Base-by-base conservation (phyloP, 345 rosid species). In the Isatis tinctoria region DNA sequence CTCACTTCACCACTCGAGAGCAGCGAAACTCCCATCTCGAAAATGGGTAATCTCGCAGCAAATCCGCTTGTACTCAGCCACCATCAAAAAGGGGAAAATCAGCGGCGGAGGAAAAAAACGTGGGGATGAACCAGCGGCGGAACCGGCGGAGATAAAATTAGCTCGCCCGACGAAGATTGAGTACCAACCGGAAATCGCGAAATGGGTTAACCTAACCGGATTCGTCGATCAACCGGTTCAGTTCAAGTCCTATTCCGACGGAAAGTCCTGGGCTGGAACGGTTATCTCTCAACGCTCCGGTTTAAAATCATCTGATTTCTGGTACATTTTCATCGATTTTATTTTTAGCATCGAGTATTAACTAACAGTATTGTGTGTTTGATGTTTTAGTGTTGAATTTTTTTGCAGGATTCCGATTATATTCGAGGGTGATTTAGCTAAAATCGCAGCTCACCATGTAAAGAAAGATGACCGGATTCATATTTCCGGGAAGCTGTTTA, bases 341-440 rank as follows among this genome's bases (percentile, higher is more conserved):
- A n/a, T 18, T 8, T 0, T 3, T 45, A 47, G 1, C 36, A 51
- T 5, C n/a, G n/a, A n/a, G n/a, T n/a, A n/a, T n/a, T n/a, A n/a
- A n/a, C n/a, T 35, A 0, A 4, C 2, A 10, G 26, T 52, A 8
- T 14, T 1, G 2, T 26, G 32, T 27, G 16, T 49, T 35, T 56
- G 72, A 60, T 56, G 20, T 0, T 43, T 35, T 40, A 13, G 30
- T 45, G 54, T 22, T 1, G 24, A 22, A 22, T 24, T 51, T 47
- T 20, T 22, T 49, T 52, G 67, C 68, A 88, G 98, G 92, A 83
- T 93, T 74, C 96, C 96, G 14, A 67, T 93, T 22, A 67, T 77
- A 62, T 93, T 93, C 64, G 90, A 87, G 36, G 97, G 93, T 11
- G 89, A 87, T 57, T 68, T 92, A 80, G 98, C 97, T 76, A 85